These are phyloP conservation scores for Elongisporangium prolatum DNA, from an alignment of 352 stramenopile species.

Conservation along the genomic window DNA sequence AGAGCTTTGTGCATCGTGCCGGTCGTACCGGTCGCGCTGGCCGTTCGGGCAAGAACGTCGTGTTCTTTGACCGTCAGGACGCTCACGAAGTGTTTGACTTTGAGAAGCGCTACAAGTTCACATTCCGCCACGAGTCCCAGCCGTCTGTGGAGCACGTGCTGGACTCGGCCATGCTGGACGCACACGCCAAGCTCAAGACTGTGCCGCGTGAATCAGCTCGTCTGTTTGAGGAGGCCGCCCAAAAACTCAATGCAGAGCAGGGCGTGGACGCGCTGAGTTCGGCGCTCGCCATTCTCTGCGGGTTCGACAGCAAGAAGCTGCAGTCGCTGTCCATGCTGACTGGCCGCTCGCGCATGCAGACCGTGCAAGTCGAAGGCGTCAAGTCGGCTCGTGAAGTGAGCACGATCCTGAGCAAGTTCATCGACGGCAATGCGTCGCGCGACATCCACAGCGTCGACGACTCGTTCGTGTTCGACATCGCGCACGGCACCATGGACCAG, in stretches of 20 bases:
- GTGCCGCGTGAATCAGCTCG: conserved; percentile 36
- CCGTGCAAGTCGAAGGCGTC: conserved; percentile 52
- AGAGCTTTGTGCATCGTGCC: conserved; percentile 93
- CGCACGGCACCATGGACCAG: conserved; percentile 36
- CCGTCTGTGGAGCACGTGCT: conserved; percentile 62
- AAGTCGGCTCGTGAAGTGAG: conserved; percentile 43
- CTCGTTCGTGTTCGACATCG: conserved; percentile 71
- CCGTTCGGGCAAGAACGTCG: conserved; percentile 74
- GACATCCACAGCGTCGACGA: conserved; percentile 57
- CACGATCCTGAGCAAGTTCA: conserved; percentile 31
- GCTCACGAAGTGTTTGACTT: conserved; percentile 66
- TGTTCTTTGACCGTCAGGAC: conserved; percentile 81
- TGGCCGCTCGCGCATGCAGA: conserved; percentile 57
- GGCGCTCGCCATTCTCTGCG: conserved; percentile 67
- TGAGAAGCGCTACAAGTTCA: conserved; percentile 75
- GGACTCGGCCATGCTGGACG: conserved; percentile 43
- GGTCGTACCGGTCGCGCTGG: conserved; percentile 87
- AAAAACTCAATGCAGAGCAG: conserved; percentile 51
- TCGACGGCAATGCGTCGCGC: conserved; percentile 26
- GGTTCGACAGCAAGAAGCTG: conserved; percentile 69
- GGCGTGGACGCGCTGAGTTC: conserved; percentile 51
- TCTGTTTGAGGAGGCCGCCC: conserved; percentile 56
- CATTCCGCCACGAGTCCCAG: conserved; percentile 49
- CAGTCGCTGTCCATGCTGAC: conserved; percentile 74
- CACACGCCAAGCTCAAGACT: conserved; percentile 41